Conservation (phyloP, 169 alveolate species). For the Plasmodium vinckei region DNA sequence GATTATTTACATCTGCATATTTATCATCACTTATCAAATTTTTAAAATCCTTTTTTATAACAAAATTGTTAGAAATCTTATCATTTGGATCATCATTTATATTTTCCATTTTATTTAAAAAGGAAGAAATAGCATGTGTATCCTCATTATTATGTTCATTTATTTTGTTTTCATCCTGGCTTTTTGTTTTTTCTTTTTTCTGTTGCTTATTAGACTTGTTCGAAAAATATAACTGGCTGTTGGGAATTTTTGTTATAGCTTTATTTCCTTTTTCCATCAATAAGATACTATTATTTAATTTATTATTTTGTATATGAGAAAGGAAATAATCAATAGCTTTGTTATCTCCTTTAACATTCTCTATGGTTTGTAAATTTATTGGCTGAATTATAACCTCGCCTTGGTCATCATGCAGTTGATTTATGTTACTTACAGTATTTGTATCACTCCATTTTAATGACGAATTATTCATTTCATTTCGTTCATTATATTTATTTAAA, state of each 20-base stretch:
- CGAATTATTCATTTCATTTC: neutral
- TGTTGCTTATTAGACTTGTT: neutral
- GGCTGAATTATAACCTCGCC: neutral
- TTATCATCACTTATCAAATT: neutral
- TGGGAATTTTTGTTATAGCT: neutral
- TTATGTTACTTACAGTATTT: neutral
- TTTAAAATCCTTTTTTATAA: neutral
- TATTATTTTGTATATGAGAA: constrained; percentile 32
- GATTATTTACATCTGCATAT: neutral
- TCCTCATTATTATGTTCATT: neutral
- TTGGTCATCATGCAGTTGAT: neutral
- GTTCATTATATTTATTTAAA: neutral
- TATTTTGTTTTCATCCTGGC: neutral
- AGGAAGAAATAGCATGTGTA: neutral
- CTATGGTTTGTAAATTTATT: neutral
- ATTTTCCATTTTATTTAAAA: neutral
- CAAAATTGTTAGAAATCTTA: neutral
- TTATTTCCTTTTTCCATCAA: neutral
- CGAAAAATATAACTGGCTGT: neutral
- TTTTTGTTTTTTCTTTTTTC: neutral
- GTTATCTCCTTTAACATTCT: constrained; percentile 21
- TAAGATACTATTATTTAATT: neutral
- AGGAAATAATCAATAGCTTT: constrained; percentile 35
- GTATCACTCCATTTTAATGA: neutral
- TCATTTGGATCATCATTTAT: neutral